Evolutionary conservation across 2,329 filamentous ascomycete species (phyloP).

Genomic region (Neoarthrinium moseri): DNA sequence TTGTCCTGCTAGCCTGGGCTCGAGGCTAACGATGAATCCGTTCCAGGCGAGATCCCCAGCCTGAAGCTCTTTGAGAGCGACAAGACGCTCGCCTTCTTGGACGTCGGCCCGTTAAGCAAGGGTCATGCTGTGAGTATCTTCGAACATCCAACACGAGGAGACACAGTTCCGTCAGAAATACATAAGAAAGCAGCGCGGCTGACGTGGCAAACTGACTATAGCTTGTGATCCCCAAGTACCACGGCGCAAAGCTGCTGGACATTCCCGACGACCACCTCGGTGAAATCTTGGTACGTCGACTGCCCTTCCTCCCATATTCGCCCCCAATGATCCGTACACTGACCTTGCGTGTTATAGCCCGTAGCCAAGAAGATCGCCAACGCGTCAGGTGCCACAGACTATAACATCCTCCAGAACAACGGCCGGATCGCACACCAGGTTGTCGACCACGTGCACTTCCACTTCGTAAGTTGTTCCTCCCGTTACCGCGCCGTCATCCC

Average conservation of each 20-base stretch:
- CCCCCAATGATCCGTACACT: background rate
- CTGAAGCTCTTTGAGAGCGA: conserved; percentile 96
- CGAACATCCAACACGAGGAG: too few species aligned
- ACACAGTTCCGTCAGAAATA: too few species aligned
- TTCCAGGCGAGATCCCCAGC: conserved; percentile 84
- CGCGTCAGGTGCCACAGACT: conserved; percentile 75
- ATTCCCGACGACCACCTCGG: conserved; percentile 85
- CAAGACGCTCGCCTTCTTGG: conserved; percentile 91
- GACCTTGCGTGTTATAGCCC: conserved; percentile 43
- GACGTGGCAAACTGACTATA: conserved; percentile 30
- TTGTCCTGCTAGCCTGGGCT: too few species aligned
- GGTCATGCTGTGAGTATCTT: conserved; percentile 77
- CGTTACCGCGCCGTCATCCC: too few species aligned
- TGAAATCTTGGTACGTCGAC: conserved; percentile 62
- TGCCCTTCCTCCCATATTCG: conserved; percentile 41
- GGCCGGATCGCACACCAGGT: conserved; percentile 86
- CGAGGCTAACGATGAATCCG: conserved; percentile 12
- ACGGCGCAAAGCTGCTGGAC: conserved; percentile 87
- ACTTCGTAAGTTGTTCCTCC: conserved; percentile 81
- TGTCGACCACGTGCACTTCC: conserved; percentile 93
- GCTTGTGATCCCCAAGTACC: conserved; percentile 95
- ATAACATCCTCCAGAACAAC: conserved; percentile 97
- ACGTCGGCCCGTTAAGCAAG: conserved; percentile 85
- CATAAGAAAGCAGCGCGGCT: too few species aligned
- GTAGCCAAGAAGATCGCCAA: conserved; percentile 83